Conservation (phyloP, 345 rosid species). For the Murraya paniculata region DNA sequence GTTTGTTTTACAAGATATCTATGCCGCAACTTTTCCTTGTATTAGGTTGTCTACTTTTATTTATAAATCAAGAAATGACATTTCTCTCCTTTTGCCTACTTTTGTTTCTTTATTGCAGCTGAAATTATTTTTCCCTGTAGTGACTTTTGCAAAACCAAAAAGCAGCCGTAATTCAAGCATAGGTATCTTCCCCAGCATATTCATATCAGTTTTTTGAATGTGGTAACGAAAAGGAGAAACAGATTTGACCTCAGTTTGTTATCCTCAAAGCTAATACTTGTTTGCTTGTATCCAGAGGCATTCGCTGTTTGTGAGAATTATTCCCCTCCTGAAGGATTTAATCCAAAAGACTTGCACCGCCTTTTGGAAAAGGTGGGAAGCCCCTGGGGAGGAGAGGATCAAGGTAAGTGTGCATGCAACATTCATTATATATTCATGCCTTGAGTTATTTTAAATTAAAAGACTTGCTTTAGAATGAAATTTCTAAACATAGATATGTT, state of each 20-base stretch:
- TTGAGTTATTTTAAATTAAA: neutral
- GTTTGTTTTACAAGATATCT: neutral
- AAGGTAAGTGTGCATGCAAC: slow-evolving; percentile 41
- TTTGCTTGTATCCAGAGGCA: slow-evolving; percentile 61
- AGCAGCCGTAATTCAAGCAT: slow-evolving; percentile 99
- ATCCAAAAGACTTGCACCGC: slow-evolving; percentile 71
- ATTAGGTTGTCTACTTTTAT: neutral
- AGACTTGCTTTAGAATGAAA: neutral
- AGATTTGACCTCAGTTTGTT: slow-evolving; percentile 8
- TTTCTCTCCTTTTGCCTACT: neutral
- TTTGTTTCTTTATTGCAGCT: slow-evolving; percentile 49
- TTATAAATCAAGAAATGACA: too few species aligned
- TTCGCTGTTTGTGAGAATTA: slow-evolving; percentile 94
- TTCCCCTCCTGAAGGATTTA: slow-evolving; percentile 85
- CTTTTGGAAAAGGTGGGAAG: slow-evolving; percentile 90
- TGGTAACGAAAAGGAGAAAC: neutral
- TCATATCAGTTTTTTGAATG: neutral
- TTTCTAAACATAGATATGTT: neutral
- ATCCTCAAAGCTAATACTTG: slow-evolving; percentile 7
- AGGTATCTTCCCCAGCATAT: slow-evolving; percentile 37
- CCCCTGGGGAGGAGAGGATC: slow-evolving; percentile 84
- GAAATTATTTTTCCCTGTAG: slow-evolving; percentile 83
- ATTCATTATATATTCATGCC: neutral
- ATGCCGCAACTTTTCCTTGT: neutral
- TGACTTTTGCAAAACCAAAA: slow-evolving; percentile 95